A percentile compares a stretch with the other conserved stretches of the same genome.
These are phyloP conservation scores for Pseudotsuga menziesii DNA, from an alignment of 75 land plant genomes.

Conservation along the genomic window DNA sequence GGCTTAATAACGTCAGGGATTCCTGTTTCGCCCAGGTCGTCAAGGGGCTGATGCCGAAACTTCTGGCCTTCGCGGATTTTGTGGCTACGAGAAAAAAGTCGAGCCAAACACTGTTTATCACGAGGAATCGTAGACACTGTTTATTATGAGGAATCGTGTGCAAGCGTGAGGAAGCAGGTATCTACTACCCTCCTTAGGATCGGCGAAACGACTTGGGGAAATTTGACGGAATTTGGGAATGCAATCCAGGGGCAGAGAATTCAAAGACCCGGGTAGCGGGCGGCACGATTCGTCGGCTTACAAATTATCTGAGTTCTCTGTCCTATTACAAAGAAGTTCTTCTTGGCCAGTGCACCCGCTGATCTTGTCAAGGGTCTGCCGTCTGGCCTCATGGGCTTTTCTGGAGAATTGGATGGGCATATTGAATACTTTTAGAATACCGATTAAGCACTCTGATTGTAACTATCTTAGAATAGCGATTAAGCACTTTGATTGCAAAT, in stretches of 20 bases:
- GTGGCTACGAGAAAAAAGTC: constrained; percentile 34
- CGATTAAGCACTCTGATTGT: too few species aligned
- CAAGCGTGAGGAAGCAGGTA: constrained; percentile 26
- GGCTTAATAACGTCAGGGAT: constrained; percentile 7
- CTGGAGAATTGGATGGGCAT: background rate
- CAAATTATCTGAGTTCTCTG: constrained; percentile 54
- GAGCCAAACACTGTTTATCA: constrained; percentile 49
- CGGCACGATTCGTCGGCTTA: constrained; percentile 56
- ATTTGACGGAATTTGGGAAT: constrained; percentile 38
- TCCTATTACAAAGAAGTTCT: constrained; percentile 32
- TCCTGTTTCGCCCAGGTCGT: constrained; percentile 51
- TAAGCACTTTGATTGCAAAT: too few species aligned
- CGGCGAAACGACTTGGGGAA: constrained; percentile 31
- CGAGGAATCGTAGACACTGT: constrained; percentile 37
- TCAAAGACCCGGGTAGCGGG: constrained; percentile 29
- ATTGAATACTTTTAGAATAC: too few species aligned
- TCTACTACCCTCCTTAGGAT: constrained; percentile 28
- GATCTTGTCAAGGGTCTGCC: background rate
- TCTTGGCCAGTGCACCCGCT: constrained; percentile 20
- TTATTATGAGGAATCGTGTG: constrained; percentile 37
- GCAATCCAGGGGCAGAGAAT: constrained; percentile 18
- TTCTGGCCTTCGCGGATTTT: constrained; percentile 62
- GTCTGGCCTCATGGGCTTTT: constrained; percentile 13
- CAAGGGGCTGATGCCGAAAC: constrained; percentile 40
- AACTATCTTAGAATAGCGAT: too few species aligned